Base-by-base conservation (phyloP, 2,329 filamentous ascomycete genomes). In the Hypoxylon sp. region DNA sequence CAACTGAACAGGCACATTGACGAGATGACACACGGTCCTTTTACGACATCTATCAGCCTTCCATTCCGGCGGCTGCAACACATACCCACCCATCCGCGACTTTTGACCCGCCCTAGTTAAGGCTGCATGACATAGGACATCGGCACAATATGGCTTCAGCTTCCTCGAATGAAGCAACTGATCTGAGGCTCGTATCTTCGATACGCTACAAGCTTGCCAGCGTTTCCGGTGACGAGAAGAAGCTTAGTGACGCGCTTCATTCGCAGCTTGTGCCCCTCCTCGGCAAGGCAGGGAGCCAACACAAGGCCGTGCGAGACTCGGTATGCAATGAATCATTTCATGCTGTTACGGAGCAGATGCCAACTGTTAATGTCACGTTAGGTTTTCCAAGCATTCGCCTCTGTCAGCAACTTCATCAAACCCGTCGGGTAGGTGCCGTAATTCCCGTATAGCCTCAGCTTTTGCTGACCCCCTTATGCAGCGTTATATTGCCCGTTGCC, bases 261-360 rank as follows among this genome's bases (percentile, higher is more conserved):
- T 87, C 84, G 37, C 97, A 94, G 70, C 81, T 99, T 21, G 79
- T 90, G 3, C 89, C 94, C 0, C 77, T 98, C 9, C 83, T 99
- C 2, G 81, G 97, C 55, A 98, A 98, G 73, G 86, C 96, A 26
- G 87, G 83, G 26, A 97, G 93, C 43, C 89, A 92, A 20, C 86
- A 93, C 75, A 82, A 86, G 47, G 82, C 86, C 40, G 95, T 98
- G 23, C 86, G 94, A 67, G 88, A 73, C 64, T 70, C 70, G 42
- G 71, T 69, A 68, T 54, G 69, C 17, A 33, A n/a, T 20, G 21
- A 21, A 27, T 48, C 26, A 18, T 59, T 23, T 46, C 42, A 9
- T 20, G 3, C 35, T 15, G 24, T 18, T 27, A 21, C 26, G 18
- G 43, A 33, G 9, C 26, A n/a, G n/a, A 18, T 45, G 41, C 69